phyloP scores from a whole-genome alignment of 2,329 filamentous ascomycete species.

The Xylaria sp. region DNA sequence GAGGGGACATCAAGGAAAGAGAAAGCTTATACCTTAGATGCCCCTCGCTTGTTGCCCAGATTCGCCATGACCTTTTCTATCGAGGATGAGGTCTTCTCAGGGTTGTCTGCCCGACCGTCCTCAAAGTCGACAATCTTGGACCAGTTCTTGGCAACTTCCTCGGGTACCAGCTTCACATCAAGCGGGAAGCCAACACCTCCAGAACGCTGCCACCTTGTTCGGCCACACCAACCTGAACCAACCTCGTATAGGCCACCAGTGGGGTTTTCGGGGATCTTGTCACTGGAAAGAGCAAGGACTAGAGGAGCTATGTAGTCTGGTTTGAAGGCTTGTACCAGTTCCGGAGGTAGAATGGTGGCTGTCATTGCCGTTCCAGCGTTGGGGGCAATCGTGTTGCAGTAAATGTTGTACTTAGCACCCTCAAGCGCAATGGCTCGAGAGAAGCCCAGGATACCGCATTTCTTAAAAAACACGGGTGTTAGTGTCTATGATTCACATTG shows the following conservation, averaged over 20 bases:
- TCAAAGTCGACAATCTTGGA: conserved; percentile 84
- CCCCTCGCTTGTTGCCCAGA: conserved; percentile 74
- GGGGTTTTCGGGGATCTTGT: conserved; percentile 81
- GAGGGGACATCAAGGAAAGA: conserved; percentile 34
- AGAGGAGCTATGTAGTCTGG: conserved; percentile 96
- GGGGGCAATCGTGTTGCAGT: conserved; percentile 95
- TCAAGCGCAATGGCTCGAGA: conserved; percentile 91
- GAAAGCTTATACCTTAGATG: conserved; percentile 62
- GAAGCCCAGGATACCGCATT: conserved; percentile 93
- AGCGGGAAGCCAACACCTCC: conserved; percentile 91
- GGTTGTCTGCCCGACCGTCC: conserved; percentile 84
- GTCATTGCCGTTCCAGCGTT: conserved; percentile 98
- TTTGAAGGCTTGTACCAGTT: conserved; percentile 99
- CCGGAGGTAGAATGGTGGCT: conserved; percentile 89
- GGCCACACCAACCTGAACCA: conserved; percentile 89
- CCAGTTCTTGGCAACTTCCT: conserved; percentile 80
- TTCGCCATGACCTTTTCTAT: conserved; percentile 80
- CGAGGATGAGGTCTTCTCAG: conserved; percentile 76
- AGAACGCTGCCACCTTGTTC: conserved; percentile 92
- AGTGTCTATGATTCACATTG: conserved; percentile 27
- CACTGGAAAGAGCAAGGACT: conserved; percentile 81
- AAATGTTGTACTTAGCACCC: conserved; percentile 97
- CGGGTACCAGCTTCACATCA: conserved; percentile 81
- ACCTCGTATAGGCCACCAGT: conserved; percentile 93
- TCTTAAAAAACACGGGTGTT: conserved; percentile 52